Base-by-base conservation (phyloP, 2,329 filamentous ascomycete genomes). In the Hymenoscyphus albidus region DNA sequence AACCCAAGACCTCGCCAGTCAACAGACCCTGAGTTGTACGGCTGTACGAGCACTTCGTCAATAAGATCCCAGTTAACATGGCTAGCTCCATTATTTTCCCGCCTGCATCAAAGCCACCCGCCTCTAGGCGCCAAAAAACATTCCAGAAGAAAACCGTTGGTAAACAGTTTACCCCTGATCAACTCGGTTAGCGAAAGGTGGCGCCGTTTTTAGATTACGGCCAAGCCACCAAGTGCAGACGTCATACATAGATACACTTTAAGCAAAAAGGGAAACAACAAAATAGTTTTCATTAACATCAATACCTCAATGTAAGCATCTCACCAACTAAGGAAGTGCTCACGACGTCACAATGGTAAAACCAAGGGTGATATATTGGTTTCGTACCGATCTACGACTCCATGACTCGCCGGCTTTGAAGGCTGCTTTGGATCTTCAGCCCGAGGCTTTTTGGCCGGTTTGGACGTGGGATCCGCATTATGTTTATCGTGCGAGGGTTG, bases 381-480 rank as follows among this genome's bases (percentile, higher is more conserved):
- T 92, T 72, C 85, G 90, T 62, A 93, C 90, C 5, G 90, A 93
- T 74, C 80, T 93, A 12, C 86, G 90, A 22, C 83, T 93, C 2
- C 89, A 93, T 76, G 90, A 93, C 75, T 92, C 88, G 0, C 89
- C 89, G 9, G 89, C 89, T 1, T 79, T 93, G 32, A 83, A 87
- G 74, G 88, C 89, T 1, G 90, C 90, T 0, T 77, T 93, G 7
- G 87, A 89, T 64, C 80, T 93, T 6, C 80, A 89, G 0, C 88
- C 90, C 1, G 83, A 83, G 61, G 85, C 83, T 22, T 78, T 93
- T 32, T 93, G 88, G 80, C 90, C 89, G 0, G 83, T 93, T 57
- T 93, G 90, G 82, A 91, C 88, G 1, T 93, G 89, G 88, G 90
- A 92, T 74, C 89, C 89, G 64, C 88, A 93, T 74, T 93, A 93